These are phyloP conservation scores for Rhizomucor pusillus DNA, from an alignment of 371 early-diverging fungal genomes.

Conservation along the genomic window DNA sequence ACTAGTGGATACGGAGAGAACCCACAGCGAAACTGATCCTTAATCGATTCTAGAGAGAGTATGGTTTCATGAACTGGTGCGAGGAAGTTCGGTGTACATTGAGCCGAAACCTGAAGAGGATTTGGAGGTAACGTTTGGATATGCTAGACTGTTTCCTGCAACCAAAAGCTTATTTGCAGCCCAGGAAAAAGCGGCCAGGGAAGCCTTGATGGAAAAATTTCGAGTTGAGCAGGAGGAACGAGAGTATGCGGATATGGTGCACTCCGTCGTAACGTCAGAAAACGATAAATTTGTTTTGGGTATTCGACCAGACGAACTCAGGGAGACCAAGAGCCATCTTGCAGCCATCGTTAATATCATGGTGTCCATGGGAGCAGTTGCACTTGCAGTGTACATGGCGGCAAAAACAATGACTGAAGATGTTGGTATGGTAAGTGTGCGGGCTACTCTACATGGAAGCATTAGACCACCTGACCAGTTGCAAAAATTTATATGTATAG, in stretches of 20 bases:
- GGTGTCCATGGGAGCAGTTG: conserved; percentile 63
- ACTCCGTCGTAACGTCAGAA: conserved; percentile 26
- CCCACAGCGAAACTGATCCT: no score
- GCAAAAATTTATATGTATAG: conserved; percentile 23
- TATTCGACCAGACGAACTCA: conserved; percentile 42
- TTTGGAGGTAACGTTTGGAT: conserved; percentile 11
- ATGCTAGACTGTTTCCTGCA: neutral
- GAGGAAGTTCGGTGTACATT: conserved; percentile 26
- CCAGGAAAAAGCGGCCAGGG: conserved; percentile 10
- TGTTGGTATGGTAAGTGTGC: conserved; percentile 51
- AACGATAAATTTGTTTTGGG: conserved; percentile 29
- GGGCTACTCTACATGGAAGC: no score
- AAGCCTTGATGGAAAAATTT: conserved; percentile 30
- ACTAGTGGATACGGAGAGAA: no score
- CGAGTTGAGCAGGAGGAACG: conserved; percentile 27
- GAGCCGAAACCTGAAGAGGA: conserved; percentile 25
- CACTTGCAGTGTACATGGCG: conserved; percentile 57
- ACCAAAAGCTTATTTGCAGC: neutral
- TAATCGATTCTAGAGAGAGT: conserved; percentile 5
- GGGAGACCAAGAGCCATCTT: conserved; percentile 48
- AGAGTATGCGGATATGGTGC: conserved; percentile 35
- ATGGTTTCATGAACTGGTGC: conserved; percentile 37
- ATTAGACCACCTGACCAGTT: neutral
- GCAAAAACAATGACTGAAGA: conserved; percentile 52
- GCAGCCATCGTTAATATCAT: conserved; percentile 61